A percentile compares a stretch with the other conserved stretches of the same genome.
These are phyloP conservation scores for Fusarium sp. DNA, from an alignment of 2,329 filamentous ascomycete genomes.

Conservation along the genomic window DNA sequence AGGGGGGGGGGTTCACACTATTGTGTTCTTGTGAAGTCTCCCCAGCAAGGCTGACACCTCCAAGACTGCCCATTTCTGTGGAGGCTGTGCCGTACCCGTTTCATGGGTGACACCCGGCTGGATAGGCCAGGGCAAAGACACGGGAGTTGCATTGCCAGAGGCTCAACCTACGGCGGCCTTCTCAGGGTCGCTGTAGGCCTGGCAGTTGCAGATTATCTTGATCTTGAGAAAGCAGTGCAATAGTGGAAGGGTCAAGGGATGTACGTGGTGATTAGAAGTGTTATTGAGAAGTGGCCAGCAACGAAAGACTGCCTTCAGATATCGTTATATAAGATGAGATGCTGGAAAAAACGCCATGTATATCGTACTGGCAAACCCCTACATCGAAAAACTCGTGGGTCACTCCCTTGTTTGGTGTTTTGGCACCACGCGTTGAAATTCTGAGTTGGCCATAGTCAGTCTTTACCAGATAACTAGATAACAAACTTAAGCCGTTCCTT, in stretches of 20 bases:
- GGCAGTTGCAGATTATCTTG: conserved; percentile 45
- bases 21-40: conserved; percentile 37
- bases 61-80: conserved; percentile 25
- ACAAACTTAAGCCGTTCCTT: conserved; percentile 41
- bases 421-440: conserved; percentile 24
- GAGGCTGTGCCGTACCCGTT: conserved; percentile 37
- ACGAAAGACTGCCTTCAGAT: conserved; percentile 1
- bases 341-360: conserved; percentile 13
- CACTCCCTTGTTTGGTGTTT: conserved; percentile 29
- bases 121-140: conserved; percentile 35
- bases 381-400: conserved; percentile 9
- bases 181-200: conserved; percentile 33
- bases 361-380: conserved; percentile 8
- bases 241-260: conserved; percentile 25
- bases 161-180: conserved; percentile 30
- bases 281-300: conserved; percentile 8
- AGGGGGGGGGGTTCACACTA: conserved; percentile 27
- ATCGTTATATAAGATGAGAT: conserved; percentile 9
- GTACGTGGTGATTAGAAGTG: conserved; percentile 8
- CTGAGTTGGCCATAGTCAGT: conserved; percentile 39
- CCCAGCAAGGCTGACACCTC: conserved; percentile 34
- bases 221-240: conserved; percentile 39
- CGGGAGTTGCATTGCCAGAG: conserved; percentile 32
- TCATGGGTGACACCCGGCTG: conserved; percentile 32
- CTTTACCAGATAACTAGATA: conserved; percentile 37